These are phyloP conservation scores for Candida odintsovae DNA, from an alignment of 805 yeast genomes.

Conservation along the genomic window DNA sequence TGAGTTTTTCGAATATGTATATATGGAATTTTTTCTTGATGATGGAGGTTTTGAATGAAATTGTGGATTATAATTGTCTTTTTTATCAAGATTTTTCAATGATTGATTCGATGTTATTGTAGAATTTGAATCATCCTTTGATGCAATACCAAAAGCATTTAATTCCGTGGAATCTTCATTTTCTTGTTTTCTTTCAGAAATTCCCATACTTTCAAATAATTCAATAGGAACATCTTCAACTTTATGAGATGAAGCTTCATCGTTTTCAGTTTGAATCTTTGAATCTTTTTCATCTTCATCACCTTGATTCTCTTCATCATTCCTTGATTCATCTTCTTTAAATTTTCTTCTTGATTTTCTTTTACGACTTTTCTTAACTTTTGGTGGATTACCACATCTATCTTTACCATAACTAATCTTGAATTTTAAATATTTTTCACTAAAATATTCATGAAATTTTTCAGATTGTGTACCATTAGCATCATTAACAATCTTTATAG, in stretches of 20 bases:
- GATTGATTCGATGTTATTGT: not conserved
- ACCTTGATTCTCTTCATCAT: conserved; percentile 9
- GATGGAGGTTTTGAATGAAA: not conserved
- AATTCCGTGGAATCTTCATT: conserved; percentile 1
- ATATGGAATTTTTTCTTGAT: not conserved
- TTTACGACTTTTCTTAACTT: conserved; percentile 34
- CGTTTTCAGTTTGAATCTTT: not conserved
- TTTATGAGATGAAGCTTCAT: not conserved
- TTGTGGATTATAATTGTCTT: not conserved
- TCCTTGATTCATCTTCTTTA: not conserved
- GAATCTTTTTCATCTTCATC: conserved; percentile 5
- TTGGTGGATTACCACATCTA: conserved; percentile 74
- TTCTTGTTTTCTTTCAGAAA: conserved; percentile 7
- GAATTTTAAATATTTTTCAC: conserved; percentile 43
- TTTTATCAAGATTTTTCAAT: conserved; percentile 2
- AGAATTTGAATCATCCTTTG: not conserved
- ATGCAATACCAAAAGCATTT: conserved; percentile 17
- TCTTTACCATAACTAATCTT: conserved; percentile 71
- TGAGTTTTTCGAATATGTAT: not conserved
- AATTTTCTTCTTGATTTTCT: conserved; percentile 14
- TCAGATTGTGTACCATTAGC: conserved; percentile 36
- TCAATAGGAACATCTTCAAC: conserved; percentile 16
- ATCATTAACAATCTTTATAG: conserved; percentile 58
- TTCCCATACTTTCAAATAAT: conserved; percentile 22
- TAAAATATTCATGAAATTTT: conserved; percentile 33